phyloP scores from a whole-genome alignment of 129 eudicot species.

The Flaveria ramosissima region DNA sequence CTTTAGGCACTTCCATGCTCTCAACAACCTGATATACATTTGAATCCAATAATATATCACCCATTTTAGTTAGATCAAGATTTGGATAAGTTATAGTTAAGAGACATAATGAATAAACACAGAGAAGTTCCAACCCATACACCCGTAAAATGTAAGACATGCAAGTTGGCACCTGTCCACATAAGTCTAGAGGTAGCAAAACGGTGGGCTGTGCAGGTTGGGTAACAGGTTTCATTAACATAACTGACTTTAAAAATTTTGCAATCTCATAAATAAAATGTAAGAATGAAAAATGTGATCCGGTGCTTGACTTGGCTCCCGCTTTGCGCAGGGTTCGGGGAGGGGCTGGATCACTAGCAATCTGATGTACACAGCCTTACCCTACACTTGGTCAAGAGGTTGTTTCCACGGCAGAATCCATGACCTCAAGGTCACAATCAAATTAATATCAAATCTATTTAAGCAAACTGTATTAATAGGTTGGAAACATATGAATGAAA shows the following conservation, averaged over 20 bases:
- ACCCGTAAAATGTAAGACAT: constrained; percentile 6
- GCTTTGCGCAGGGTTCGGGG: no score
- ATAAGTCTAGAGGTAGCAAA: not conserved
- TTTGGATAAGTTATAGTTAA: not conserved
- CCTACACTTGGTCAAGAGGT: no score
- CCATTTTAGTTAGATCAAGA: not conserved
- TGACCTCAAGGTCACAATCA: not conserved
- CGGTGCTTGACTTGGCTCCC: no score
- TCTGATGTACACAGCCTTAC: no score
- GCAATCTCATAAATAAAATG: not conserved
- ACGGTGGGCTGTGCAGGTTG: not conserved
- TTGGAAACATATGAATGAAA: not conserved
- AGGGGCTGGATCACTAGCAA: no score
- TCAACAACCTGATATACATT: constrained; percentile 39
- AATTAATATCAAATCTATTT: not conserved
- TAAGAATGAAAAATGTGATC: not conserved
- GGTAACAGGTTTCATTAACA: not conserved
- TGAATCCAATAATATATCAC: constrained; percentile 3
- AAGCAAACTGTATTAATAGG: not conserved
- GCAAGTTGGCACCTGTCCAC: not conserved
- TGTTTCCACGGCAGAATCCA: no score
- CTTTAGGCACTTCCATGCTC: constrained; percentile 34
- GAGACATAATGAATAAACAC: not conserved
- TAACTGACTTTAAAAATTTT: not conserved
- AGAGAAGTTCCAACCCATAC: not conserved